A percentile compares a stretch with the other conserved stretches of the same genome.
phyloP scores from a whole-genome alignment of 331 rosid species.

The Quercus phellos region DNA sequence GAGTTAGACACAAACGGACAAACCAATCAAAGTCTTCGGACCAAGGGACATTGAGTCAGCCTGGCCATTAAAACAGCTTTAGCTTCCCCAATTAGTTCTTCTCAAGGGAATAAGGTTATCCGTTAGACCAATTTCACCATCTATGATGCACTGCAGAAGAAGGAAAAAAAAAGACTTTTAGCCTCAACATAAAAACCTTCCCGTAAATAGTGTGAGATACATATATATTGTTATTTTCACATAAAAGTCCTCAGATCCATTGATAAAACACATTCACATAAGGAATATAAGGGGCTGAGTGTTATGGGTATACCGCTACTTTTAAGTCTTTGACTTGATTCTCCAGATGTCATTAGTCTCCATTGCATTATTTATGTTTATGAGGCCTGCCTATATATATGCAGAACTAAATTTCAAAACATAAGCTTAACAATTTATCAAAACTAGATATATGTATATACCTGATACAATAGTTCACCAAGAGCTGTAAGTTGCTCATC shows the following conservation, averaged over 20 bases:
- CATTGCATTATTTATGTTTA: background rate
- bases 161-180: too few species aligned
- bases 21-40: too few species aligned
- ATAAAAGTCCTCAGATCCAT: background rate
- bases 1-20: too few species aligned
- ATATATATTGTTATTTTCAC: background rate
- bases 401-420: background rate
- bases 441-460: slow-evolving; percentile 5
- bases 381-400: background rate
- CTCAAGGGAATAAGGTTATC: too few species aligned
- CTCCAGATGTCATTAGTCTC: background rate
- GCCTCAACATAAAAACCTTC: too few species aligned
- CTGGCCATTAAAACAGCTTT: too few species aligned
- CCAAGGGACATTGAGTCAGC: too few species aligned
- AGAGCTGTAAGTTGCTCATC: slow-evolving; percentile 73
- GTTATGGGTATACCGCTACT: background rate
- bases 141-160: too few species aligned
- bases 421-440: background rate
- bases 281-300: background rate
- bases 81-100: too few species aligned
- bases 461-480: slow-evolving; percentile 96
- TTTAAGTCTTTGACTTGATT: background rate
- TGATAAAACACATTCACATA: background rate
- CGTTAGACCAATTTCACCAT: too few species aligned
- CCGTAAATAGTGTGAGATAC: too few species aligned